Percentiles rank a stretch among this genome's conserved stretches.
Evolutionary conservation across 108 stramenopile species (phyloP).

Genomic region (Stephanodiscus minutulus): DNA sequence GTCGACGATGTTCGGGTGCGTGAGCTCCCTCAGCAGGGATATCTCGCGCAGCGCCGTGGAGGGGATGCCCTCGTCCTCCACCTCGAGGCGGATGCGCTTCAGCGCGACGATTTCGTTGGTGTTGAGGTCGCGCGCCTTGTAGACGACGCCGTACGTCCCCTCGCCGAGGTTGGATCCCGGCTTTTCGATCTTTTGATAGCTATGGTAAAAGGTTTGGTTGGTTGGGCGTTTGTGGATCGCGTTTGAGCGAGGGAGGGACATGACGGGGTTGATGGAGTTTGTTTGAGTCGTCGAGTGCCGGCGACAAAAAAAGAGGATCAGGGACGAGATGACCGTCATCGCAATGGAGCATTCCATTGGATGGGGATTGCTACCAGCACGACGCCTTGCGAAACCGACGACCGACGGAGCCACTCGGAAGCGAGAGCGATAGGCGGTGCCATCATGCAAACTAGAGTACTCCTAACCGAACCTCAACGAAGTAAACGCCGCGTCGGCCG

Average conservation of each 20-base stretch:
- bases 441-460: neutral
- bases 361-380: too few species aligned
- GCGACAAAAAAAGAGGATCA: too few species aligned
- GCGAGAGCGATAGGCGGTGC: neutral
- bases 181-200: conserved; percentile 95
- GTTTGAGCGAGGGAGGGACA: neutral
- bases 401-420: neutral
- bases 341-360: too few species aligned
- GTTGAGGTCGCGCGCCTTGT: conserved; percentile 85
- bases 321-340: too few species aligned
- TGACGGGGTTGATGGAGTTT: neutral
- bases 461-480: neutral
- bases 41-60: conserved; percentile 98
- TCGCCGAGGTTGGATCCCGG: conserved; percentile 95
- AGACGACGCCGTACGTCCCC: conserved; percentile 93
- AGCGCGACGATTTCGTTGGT: conserved; percentile 96
- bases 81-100: conserved; percentile 95
- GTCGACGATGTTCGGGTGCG: conserved; percentile 95
- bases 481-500: too few species aligned
- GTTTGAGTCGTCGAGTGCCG: neutral
- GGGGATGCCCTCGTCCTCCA: conserved; percentile 99
- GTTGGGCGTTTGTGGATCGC: too few species aligned
- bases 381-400: neutral
- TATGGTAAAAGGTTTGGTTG: conserved; percentile 16
- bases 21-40: conserved; percentile 90